Percentiles rank a stretch among this genome's conserved stretches.
Conservation (phyloP, 2,329 filamentous ascomycete species). For the Metarhizium robertsii region DNA sequence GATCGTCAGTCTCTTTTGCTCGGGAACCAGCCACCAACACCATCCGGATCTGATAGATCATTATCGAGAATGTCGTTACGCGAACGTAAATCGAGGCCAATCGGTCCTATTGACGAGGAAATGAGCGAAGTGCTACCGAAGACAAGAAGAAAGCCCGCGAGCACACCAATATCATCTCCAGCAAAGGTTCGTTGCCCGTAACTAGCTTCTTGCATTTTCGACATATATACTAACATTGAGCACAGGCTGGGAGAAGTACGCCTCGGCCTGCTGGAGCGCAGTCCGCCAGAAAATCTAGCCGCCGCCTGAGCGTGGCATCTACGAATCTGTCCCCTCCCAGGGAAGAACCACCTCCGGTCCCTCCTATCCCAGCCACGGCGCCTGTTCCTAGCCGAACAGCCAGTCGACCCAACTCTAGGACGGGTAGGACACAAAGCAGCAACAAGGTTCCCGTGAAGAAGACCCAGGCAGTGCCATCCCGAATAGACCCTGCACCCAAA, state of each 20-base stretch:
- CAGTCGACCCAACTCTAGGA: constrained; percentile 13
- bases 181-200: constrained; percentile 17
- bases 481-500: constrained; percentile 28
- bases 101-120: constrained; percentile 42
- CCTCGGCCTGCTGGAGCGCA: constrained; percentile 15
- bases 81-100: constrained; percentile 53
- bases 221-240: background rate
- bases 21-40: constrained; percentile 17
- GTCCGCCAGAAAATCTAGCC: constrained; percentile 25
- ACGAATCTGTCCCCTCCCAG: constrained; percentile 18
- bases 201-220: background rate
- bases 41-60: constrained; percentile 27
- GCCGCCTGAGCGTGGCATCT: constrained; percentile 42
- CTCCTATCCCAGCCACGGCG: background rate
- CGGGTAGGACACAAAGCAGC: constrained; percentile 25
- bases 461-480: constrained; percentile 38
- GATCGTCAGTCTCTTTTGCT: constrained; percentile 51
- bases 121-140: constrained; percentile 18
- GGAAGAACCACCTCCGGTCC: constrained; percentile 9
- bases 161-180: constrained; percentile 27
- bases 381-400: constrained; percentile 20
- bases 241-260: constrained; percentile 24
- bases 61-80: constrained; percentile 63
- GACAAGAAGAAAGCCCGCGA: constrained; percentile 53
- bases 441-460: constrained; percentile 48